These are phyloP conservation scores for Pythium pyrilobum DNA, from an alignment of 352 stramenopile species.

Conservation along the genomic window DNA sequence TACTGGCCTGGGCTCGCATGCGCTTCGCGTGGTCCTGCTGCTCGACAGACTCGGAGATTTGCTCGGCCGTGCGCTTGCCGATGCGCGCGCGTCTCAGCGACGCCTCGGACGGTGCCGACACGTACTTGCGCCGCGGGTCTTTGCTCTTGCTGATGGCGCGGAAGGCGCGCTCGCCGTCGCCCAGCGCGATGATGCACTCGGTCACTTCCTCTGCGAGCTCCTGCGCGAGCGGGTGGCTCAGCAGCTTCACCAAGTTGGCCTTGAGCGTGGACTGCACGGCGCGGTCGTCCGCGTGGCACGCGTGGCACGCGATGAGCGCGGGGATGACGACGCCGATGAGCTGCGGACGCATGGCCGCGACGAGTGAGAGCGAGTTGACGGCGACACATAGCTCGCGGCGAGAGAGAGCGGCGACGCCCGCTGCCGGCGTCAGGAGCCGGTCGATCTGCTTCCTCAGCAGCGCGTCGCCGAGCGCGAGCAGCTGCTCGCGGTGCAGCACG, in stretches of 20 bases:
- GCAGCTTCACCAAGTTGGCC: constrained; percentile 65
- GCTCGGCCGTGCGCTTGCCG: constrained; percentile 58
- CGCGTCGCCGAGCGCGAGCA: constrained; percentile 36
- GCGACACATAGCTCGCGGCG: constrained; percentile 53
- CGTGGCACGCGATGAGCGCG: constrained; percentile 32
- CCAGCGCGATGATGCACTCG: constrained; percentile 58
- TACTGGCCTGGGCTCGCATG: constrained; percentile 21
- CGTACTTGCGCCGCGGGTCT: constrained; percentile 66
- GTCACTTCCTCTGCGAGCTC: constrained; percentile 67
- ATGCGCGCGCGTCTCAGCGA: constrained; percentile 60
- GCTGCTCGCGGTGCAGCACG: constrained; percentile 26
- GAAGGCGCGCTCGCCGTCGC: constrained; percentile 71
- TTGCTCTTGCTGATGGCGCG: constrained; percentile 79
- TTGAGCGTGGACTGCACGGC: constrained; percentile 56
- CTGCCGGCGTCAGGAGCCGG: constrained; percentile 20
- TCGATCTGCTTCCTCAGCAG: constrained; percentile 39
- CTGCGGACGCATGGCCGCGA: constrained; percentile 57
- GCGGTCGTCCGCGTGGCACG: constrained; percentile 25
- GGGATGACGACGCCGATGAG: constrained; percentile 52
- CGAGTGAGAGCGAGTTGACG: constrained; percentile 64
- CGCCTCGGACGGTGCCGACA: constrained; percentile 60
- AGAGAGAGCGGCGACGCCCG: constrained; percentile 14
- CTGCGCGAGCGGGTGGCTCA: constrained; percentile 55
- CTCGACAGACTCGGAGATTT: constrained; percentile 45
- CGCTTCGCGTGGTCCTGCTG: constrained; percentile 46